A percentile compares a stretch with the other conserved stretches of the same genome.
Evolutionary conservation across 2,329 filamentous ascomycete species (phyloP).

Genomic region (Cryphonectria radicalis): DNA sequence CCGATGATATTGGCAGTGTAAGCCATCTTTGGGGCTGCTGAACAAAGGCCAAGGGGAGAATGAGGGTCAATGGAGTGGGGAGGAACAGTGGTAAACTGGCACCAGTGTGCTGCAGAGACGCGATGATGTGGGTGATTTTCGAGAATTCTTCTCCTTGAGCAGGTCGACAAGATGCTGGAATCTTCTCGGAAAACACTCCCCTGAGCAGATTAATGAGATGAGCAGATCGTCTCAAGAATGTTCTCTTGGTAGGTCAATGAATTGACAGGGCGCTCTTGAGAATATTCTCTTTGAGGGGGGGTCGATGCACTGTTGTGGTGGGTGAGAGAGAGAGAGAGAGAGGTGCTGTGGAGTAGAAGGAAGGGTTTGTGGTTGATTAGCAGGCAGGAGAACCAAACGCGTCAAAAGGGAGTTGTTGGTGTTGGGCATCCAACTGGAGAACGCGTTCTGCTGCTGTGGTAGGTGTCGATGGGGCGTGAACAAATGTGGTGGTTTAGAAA

Average conservation of each 20-base stretch:
- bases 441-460: background rate
- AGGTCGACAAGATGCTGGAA: no score
- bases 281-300: background rate
- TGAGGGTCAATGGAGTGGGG: background rate
- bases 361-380: background rate
- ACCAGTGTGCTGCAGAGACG: background rate
- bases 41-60: background rate
- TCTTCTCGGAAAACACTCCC: background rate
- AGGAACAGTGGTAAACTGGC: background rate
- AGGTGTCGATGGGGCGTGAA: background rate
- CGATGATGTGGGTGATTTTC: background rate
- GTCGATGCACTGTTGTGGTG: background rate
- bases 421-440: background rate
- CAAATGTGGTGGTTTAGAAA: background rate
- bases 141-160: no score
- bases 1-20: slow-evolving; percentile 25
- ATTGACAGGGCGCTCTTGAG: background rate
- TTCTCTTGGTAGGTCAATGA: background rate
- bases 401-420: background rate
- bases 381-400: background rate
- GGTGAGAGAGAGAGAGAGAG: background rate
- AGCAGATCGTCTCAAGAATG: background rate
- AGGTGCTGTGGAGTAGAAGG: background rate
- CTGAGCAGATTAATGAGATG: background rate
- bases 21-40: slow-evolving; percentile 8